Conservation (phyloP, 495 filamentous ascomycete species). For the Xylaria palmicola region DNA sequence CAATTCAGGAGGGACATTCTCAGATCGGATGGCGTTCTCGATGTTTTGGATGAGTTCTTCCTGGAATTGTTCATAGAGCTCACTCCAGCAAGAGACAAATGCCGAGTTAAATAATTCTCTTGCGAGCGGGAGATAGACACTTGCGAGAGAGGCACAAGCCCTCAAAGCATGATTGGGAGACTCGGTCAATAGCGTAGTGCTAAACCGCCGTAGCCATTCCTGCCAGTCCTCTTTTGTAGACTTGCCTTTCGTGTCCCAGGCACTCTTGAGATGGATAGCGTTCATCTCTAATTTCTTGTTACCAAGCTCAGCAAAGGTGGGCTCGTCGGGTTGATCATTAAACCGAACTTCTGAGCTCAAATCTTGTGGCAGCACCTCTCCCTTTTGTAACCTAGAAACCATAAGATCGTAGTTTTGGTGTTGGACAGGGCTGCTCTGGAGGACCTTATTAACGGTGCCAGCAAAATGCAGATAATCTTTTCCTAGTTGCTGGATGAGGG, state of each 20-base stretch:
- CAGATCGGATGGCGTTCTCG: conserved; percentile 88
- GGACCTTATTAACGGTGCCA: conserved; percentile 79
- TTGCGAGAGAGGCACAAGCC: conserved; percentile 87
- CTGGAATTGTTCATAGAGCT: conserved; percentile 91
- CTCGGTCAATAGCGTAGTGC: conserved; percentile 91
- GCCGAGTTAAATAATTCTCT: conserved; percentile 95
- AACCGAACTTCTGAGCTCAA: conserved; percentile 86
- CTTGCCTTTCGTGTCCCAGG: conserved; percentile 94
- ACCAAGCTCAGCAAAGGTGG: conserved; percentile 73
- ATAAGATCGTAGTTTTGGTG: conserved; percentile 89
- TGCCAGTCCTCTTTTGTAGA: conserved; percentile 98
- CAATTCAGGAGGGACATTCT: conserved; percentile 92
- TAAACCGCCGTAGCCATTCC: conserved; percentile 97
- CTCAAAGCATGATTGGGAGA: conserved; percentile 92
- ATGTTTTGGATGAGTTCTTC: conserved; percentile 94
- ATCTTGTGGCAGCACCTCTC: conserved; percentile 90
- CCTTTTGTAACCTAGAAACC: conserved; percentile 88
- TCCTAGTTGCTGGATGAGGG: conserved; percentile 91
- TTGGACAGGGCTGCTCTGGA: conserved; percentile 66
- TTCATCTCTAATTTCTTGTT: conserved; percentile 95
- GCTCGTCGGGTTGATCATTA: conserved; percentile 73
- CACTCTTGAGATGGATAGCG: conserved; percentile 93
- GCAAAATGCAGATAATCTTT: conserved; percentile 93
- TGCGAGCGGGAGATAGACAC: conserved; percentile 87
- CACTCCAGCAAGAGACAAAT: conserved; percentile 98